Conservation (phyloP, 1,139 yeast genomes). For the Arxiozyma heterogenica region DNA sequence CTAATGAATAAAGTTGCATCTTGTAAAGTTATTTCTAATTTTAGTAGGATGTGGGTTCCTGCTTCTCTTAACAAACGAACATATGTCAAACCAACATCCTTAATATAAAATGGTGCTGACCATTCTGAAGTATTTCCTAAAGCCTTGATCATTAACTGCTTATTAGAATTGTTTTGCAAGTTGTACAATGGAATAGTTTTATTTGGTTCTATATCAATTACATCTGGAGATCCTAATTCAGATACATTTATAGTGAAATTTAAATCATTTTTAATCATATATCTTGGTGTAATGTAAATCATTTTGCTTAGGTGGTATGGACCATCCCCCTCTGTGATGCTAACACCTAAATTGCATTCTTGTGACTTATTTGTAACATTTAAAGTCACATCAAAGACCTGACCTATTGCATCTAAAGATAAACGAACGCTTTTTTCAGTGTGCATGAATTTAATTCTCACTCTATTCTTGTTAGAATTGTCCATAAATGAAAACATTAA, state of each 20-base stretch:
- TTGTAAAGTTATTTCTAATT: conserved; percentile 67
- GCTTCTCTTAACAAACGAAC: conserved; percentile 56
- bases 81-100: conserved; percentile 74
- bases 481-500: conserved; percentile 78
- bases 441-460: conserved; percentile 57
- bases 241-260: conserved; percentile 46
- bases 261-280: conserved; percentile 57
- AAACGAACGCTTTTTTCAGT: conserved; percentile 70
- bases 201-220: conserved; percentile 39
- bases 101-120: conserved; percentile 82
- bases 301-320: conserved; percentile 69
- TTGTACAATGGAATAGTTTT: conserved; percentile 53
- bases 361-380: conserved; percentile 48
- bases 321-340: conserved; percentile 81
- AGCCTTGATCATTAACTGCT: conserved; percentile 53
- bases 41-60: conserved; percentile 58
- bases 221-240: conserved; percentile 57
- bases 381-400: conserved; percentile 56
- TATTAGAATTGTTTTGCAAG: conserved; percentile 29
- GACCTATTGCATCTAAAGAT: conserved; percentile 88
- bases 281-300: conserved; percentile 75
- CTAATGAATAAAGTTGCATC: conserved; percentile 74
- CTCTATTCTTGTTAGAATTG: conserved; percentile 55
- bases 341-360: conserved; percentile 70
- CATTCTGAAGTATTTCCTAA: conserved; percentile 53